phyloP scores from a whole-genome alignment of 495 filamentous ascomycete genomes.

The Aspergillus avenaceus region DNA sequence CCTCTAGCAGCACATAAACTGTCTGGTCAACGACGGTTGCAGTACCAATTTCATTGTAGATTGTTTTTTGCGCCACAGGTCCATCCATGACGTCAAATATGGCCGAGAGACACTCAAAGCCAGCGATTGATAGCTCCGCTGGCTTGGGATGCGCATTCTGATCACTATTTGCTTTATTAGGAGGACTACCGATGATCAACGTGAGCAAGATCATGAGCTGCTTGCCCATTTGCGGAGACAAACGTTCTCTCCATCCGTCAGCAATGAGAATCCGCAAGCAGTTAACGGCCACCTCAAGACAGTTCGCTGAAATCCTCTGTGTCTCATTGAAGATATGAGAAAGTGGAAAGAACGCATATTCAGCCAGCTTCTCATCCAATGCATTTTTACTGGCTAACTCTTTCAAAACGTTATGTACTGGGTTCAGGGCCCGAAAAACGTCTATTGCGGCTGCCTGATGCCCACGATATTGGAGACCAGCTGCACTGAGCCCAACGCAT shows the following conservation, averaged over 20 bases:
- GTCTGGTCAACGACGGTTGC: constrained; percentile 75
- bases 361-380: constrained; percentile 78
- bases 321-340: constrained; percentile 79
- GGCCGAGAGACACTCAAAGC: constrained; percentile 52
- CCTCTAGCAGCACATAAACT: constrained; percentile 76
- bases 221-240: constrained; percentile 66
- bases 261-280: constrained; percentile 68
- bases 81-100: constrained; percentile 45
- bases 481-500: constrained; percentile 75
- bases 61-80: constrained; percentile 48
- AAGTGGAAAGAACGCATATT: constrained; percentile 92
- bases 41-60: constrained; percentile 50
- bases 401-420: constrained; percentile 50
- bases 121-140: constrained; percentile 64
- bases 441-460: constrained; percentile 50
- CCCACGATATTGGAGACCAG: constrained; percentile 57
- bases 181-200: constrained; percentile 70
- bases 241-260: constrained; percentile 68
- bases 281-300: constrained; percentile 69
- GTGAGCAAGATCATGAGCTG: constrained; percentile 84
- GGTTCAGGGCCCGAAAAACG: constrained; percentile 48
- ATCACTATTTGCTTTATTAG: constrained; percentile 38
- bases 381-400: constrained; percentile 46
- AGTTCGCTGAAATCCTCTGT: constrained; percentile 63
- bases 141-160: constrained; percentile 41